These are phyloP conservation scores for Candolleomyces eurysporus DNA, from an alignment of 768 basidiomycete species.

Conservation along the genomic window DNA sequence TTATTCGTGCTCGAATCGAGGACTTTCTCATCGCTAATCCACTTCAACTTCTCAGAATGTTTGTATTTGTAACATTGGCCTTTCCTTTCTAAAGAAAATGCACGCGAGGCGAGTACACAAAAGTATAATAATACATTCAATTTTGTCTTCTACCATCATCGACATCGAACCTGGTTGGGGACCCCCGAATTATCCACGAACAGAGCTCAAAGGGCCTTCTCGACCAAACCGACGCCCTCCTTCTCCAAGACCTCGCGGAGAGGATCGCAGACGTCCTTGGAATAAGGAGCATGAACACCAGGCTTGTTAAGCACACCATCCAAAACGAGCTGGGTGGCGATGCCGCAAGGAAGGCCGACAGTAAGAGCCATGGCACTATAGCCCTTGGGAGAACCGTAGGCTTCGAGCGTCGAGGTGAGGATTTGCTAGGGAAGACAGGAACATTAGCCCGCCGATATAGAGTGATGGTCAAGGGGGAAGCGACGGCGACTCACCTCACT, in stretches of 20 bases:
- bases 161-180: too few relatives aligned
- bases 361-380: slow-evolving; percentile 90
- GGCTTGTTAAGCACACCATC: slow-evolving; percentile 78
- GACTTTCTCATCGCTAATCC: too few relatives aligned
- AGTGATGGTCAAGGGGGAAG: neutral
- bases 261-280: slow-evolving; percentile 78
- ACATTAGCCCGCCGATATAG: too few relatives aligned
- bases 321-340: slow-evolving; percentile 88
- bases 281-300: slow-evolving; percentile 87
- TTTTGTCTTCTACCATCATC: too few relatives aligned
- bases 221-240: slow-evolving; percentile 73
- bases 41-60: too few relatives aligned
- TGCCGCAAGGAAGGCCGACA: slow-evolving; percentile 92
- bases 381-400: slow-evolving; percentile 67
- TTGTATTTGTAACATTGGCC: too few relatives aligned
- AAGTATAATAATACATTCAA: too few relatives aligned
- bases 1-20: too few relatives aligned
- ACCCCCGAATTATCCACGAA: too few relatives aligned
- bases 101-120: too few relatives aligned
- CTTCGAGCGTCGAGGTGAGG: slow-evolving; percentile 87
- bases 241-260: slow-evolving; percentile 64
- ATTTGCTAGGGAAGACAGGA: slow-evolving; percentile 53
- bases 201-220: slow-evolving; percentile 54
- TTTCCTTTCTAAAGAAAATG: too few relatives aligned
- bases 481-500: slow-evolving; percentile 43